Base-by-base conservation (phyloP, 73 alveolate species). In the Breviolum minutum region DNA sequence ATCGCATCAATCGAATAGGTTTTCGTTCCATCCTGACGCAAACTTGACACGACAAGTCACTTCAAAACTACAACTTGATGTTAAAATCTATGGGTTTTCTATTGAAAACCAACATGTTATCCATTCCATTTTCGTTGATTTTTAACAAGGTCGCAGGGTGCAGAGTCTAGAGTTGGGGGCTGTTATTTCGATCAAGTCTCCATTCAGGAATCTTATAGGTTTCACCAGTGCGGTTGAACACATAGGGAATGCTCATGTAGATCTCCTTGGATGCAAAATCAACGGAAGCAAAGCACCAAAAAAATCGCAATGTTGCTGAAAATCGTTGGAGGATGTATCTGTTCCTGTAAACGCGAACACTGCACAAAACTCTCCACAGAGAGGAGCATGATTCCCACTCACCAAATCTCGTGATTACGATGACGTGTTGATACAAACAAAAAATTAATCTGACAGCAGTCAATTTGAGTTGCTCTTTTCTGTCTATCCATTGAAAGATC, bases 221-320 rank as follows among this genome's bases (percentile, higher is more conserved):
- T 73, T 94, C 99, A 60, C 99, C 99, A 27, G 99, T 94, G 40
- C 99, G 99, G 92, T 94, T 94, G 99, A 77, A 94, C 22, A 77
- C 84, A 70, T 77, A 63, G 60, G 99, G 99, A 9, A 94, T 20
- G 61, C 99, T 94, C 99, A 94, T 27, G 92, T 62, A 62, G 92
- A 94, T 74, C 99, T 74, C 99, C 90, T 92, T 61, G 68, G 66
- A 26, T 9, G 87, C 24, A 8, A 7, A 6, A n/a, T n/a, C n/a
- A n/a, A n/a, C n/a, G 87, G 29, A 68, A 22, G 2, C 77, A 68
- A 14, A 68, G 77, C 17, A 22, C 77, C 17, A 22, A 2, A 68
- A 14, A 68, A 14, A 22, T 68, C 2, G 77, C 77, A 22, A 17
- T 14, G 17, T 68, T 68, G 77, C 77, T 68, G 77, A 22, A 68